Percentiles rank a stretch among this genome's conserved stretches.
These are phyloP conservation scores for Monosporascus sp. DNA, from an alignment of 2,329 filamentous ascomycete species.

Conservation along the genomic window DNA sequence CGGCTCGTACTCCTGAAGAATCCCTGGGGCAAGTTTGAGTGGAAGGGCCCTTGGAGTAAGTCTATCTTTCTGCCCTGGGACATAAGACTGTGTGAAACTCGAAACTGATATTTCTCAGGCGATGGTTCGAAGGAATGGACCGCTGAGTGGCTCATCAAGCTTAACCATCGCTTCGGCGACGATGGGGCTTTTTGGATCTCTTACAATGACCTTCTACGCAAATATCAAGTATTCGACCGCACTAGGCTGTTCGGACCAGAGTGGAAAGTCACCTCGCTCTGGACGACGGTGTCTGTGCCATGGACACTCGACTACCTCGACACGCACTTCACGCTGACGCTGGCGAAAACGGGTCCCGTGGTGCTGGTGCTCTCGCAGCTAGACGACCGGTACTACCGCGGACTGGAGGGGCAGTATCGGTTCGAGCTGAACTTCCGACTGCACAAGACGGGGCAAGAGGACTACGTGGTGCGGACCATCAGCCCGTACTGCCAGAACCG, in stretches of 20 bases:
- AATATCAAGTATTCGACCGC: constrained; percentile 54
- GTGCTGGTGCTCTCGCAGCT: constrained; percentile 55
- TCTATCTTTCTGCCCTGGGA: background rate
- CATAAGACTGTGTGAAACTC: background rate
- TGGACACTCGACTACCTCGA: constrained; percentile 54
- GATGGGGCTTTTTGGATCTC: constrained; percentile 64
- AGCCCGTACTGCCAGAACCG: constrained; percentile 59
- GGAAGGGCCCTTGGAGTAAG: constrained; percentile 71
- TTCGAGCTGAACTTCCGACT: constrained; percentile 52
- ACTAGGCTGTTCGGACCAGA: constrained; percentile 53
- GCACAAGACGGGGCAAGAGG: constrained; percentile 44
- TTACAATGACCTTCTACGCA: constrained; percentile 54
- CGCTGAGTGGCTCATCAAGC: constrained; percentile 67
- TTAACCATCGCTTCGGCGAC: constrained; percentile 71
- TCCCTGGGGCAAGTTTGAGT: constrained; percentile 77
- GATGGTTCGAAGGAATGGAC: constrained; percentile 86
- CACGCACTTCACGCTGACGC: constrained; percentile 46
- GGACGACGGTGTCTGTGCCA: constrained; percentile 49
- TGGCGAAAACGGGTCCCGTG: constrained; percentile 44
- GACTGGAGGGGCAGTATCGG: constrained; percentile 51
- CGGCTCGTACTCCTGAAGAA: constrained; percentile 65
- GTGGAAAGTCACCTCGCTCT: constrained; percentile 45
- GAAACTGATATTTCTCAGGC: constrained; percentile 28
- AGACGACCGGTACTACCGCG: constrained; percentile 53
- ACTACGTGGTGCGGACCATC: constrained; percentile 52